A percentile compares a stretch with the other conserved stretches of the same genome.
phyloP scores from a whole-genome alignment of 148 eudicot species.

The Diospyros kaki region DNA sequence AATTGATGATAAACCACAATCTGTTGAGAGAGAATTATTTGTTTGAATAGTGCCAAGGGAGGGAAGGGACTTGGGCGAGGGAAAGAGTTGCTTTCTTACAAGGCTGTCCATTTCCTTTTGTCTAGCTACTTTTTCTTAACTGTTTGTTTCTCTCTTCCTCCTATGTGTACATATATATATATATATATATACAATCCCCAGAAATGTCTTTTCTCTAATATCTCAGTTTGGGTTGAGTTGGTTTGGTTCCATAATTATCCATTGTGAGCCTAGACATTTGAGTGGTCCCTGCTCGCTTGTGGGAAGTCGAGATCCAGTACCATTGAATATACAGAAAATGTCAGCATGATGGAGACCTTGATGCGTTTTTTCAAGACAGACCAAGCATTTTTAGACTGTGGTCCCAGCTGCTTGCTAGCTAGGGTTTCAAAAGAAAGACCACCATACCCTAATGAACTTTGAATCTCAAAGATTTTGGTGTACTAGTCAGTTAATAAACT shows the following conservation, averaged over 20 bases:
- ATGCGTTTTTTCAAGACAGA: neutral
- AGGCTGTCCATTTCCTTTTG: too few relatives aligned
- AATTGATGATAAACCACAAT: too few relatives aligned
- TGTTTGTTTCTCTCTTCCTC: too few relatives aligned
- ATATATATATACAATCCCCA: neutral
- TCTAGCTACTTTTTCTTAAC: too few relatives aligned
- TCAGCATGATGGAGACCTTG: constrained; percentile 10
- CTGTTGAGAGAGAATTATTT: too few relatives aligned
- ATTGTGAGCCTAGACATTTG: neutral
- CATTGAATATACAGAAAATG: constrained; percentile 2
- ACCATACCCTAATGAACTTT: neutral
- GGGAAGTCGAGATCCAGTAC: constrained; percentile 13
- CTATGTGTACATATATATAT: neutral
- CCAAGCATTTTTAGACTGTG: constrained; percentile 11
- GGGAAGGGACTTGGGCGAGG: too few relatives aligned
- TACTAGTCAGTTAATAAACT: neutral
- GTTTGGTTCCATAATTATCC: too few relatives aligned
- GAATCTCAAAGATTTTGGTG: too few relatives aligned
- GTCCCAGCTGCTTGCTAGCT: constrained; percentile 8
- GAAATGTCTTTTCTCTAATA: neutral
- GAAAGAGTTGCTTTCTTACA: too few relatives aligned
- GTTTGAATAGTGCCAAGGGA: too few relatives aligned
- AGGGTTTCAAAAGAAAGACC: constrained; percentile 2
- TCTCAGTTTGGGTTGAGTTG: too few relatives aligned
- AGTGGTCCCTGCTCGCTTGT: neutral